Evolutionary conservation across 768 basidiomycete genomes (phyloP), one percentile per base, ranked within the genome.

Genomic region (Lactarius evosmus): DNA sequence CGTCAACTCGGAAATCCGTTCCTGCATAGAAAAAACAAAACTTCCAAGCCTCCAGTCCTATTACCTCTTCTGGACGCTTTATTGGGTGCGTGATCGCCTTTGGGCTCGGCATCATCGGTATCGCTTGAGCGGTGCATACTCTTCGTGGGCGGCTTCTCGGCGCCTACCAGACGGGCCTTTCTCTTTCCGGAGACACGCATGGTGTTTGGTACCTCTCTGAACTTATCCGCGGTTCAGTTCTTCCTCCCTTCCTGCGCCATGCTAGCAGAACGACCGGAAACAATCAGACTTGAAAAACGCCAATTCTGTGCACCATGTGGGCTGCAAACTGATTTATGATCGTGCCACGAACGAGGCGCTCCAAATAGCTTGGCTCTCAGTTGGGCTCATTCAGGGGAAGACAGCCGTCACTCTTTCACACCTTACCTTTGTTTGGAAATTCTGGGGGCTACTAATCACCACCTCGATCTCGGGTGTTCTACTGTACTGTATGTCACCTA

Each of bases 361-460:
- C 12, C 30, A 27, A 53, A 46, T 14, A 9, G n/a, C n/a, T 16
- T 17, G 17, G 17, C 33, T 4, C 29, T 5, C 32, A 16, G 40
- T 33, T 22, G 41, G 25, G n/a, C n/a, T n/a, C 17, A 58, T 44
- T n/a, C 46, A 49, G n/a, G 52, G 41, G 40, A 44, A 46, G 41
- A 12, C 46, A 5, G 40, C 12, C 17, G 25, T 17, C 19, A 41
- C 27, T 7, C 53, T 25, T 34, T 32, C 40, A 25, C 32, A 9
- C 44, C n/a, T 19, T 17, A 34, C 32, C 27, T 46, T 36, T 52
- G 41, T 59, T 59, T 19, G 41, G 33, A 9, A 30, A 49, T 6
- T 17, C n/a, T 46, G 36, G 52, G 52, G 58, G 58, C 62, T 17
- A 49, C 57, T 38, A 59, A 59, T 63, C 62, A 32, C 44, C 62